Percentiles rank a stretch among this genome's conserved stretches.
Evolutionary conservation across 177 flowering plant genomes (phyloP).

Genomic region (Vitis hybrid): DNA sequence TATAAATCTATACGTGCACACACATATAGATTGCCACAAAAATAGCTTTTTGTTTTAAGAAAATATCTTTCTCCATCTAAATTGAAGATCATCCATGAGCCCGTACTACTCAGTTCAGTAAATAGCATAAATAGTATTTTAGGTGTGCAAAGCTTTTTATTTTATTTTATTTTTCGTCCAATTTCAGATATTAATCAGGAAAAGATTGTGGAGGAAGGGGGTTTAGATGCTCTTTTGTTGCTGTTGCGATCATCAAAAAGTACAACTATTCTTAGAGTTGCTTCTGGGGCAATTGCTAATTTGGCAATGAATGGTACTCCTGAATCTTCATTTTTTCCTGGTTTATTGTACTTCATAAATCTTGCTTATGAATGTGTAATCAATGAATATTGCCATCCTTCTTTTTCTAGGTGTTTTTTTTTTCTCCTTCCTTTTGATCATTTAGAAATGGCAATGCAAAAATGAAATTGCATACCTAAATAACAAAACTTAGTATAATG

Average conservation of each 20-base stretch:
- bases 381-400: too few species aligned
- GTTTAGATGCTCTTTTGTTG: conserved; percentile 78
- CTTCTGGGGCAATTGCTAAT: conserved; percentile 96
- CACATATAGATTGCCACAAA: neutral
- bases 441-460: too few species aligned
- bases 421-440: too few species aligned
- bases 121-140: too few species aligned
- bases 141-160: neutral
- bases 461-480: too few species aligned
- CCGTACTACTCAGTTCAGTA: neutral
- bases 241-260: conserved; percentile 64
- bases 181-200: conserved; percentile 73
- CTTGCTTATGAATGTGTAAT: too few species aligned
- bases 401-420: neutral
- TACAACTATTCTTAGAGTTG: conserved; percentile 76
- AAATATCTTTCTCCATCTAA: neutral
- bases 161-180: neutral
- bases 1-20: too few species aligned
- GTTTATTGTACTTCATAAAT: neutral
- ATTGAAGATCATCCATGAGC: neutral
- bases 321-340: neutral
- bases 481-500: too few species aligned
- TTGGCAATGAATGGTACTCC: conserved; percentile 91
- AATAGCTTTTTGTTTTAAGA: neutral
- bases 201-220: conserved; percentile 85